phyloP scores from a whole-genome alignment of 352 stramenopile species.

The Pythium monospermum region DNA sequence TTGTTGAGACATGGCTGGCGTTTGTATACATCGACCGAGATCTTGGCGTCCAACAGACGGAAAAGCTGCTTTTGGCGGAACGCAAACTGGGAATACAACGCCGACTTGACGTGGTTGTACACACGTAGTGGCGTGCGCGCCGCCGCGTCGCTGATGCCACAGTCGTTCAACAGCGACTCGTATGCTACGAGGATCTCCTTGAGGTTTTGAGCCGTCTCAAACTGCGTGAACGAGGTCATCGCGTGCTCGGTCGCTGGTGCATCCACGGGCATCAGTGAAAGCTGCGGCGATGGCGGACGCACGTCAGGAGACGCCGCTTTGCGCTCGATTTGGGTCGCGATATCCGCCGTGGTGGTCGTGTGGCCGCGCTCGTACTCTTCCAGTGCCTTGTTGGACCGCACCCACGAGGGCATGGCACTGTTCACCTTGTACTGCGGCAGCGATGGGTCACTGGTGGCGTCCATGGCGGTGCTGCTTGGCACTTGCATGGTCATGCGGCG shows the following conservation, averaged over 20 bases:
- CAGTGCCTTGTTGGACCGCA: constrained; percentile 31
- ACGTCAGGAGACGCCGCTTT: constrained; percentile 1
- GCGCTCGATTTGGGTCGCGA: constrained; percentile 11
- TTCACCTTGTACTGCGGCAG: too few relatives aligned
- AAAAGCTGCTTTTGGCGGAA: constrained; percentile 80
- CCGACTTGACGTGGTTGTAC: constrained; percentile 64
- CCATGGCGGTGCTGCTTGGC: neutral
- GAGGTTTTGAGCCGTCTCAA: constrained; percentile 62
- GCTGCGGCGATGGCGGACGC: constrained; percentile 14
- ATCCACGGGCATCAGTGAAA: constrained; percentile 36
- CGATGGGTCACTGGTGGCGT: constrained; percentile 3
- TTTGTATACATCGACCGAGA: constrained; percentile 46
- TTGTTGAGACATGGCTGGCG: constrained; percentile 57
- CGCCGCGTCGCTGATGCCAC: constrained; percentile 44
- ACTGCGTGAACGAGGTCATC: constrained; percentile 45
- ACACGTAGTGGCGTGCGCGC: constrained; percentile 47
- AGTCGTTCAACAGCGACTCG: constrained; percentile 49
- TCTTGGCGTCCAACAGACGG: constrained; percentile 57
- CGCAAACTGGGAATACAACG: constrained; percentile 47
- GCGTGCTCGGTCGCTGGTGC: constrained; percentile 32
- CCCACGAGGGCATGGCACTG: too few relatives aligned
- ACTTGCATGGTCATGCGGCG: constrained; percentile 33
- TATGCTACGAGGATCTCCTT: constrained; percentile 48
- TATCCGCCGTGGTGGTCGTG: constrained; percentile 20
- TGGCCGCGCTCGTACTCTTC: constrained; percentile 32